These are phyloP conservation scores for Phaffomyces opuntiae DNA, from an alignment of 805 yeast genomes.

Conservation along the genomic window DNA sequence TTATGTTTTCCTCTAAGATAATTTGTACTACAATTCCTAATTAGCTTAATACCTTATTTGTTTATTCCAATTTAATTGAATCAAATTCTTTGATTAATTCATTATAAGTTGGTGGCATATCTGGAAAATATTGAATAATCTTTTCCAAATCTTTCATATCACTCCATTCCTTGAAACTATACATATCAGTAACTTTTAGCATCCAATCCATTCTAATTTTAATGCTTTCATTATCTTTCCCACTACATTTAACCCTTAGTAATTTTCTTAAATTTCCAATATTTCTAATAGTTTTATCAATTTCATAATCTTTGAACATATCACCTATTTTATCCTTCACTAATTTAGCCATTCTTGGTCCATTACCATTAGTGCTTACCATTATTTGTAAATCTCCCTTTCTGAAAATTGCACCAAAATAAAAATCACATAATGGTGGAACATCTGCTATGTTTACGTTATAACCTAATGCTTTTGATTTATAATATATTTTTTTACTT, in stretches of 20 bases:
- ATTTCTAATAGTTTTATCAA: slow-evolving; percentile 52
- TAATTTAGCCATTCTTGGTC: slow-evolving; percentile 65
- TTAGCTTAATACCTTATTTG: too few species aligned
- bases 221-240: slow-evolving; percentile 40
- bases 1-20: too few species aligned
- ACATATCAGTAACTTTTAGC: slow-evolving; percentile 53
- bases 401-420: slow-evolving; percentile 73
- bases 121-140: slow-evolving; percentile 44
- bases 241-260: slow-evolving; percentile 39
- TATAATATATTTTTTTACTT: slow-evolving; percentile 50
- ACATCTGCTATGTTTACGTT: slow-evolving; percentile 79
- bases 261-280: slow-evolving; percentile 48
- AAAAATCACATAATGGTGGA: slow-evolving; percentile 78
- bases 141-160: slow-evolving; percentile 26
- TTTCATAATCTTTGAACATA: slow-evolving; percentile 32
- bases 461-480: slow-evolving; percentile 37
- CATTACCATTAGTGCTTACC: slow-evolving; percentile 79
- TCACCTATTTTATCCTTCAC: slow-evolving; percentile 49
- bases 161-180: slow-evolving; percentile 55
- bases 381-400: slow-evolving; percentile 69
- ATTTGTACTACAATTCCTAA: too few species aligned
- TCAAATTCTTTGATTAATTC: not conserved
- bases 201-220: slow-evolving; percentile 69
- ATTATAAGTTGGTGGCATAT: slow-evolving; percentile 34
- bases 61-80: not conserved